phyloP scores from a whole-genome alignment of 2,329 filamentous ascomycete species.

The Talaromyces rugulosus region DNA sequence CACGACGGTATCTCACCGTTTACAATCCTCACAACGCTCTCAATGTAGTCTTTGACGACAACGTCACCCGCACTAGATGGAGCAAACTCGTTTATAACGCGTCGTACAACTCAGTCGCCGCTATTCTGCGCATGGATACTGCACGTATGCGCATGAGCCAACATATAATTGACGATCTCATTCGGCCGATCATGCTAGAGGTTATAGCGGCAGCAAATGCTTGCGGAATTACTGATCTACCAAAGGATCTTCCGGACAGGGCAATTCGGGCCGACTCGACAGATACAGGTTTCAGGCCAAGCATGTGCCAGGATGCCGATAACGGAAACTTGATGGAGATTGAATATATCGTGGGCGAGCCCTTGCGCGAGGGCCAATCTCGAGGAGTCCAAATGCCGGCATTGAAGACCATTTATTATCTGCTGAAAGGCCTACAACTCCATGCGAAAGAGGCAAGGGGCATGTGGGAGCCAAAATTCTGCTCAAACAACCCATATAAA shows the following conservation, averaged over 20 bases:
- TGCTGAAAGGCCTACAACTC: slow-evolving; percentile 26
- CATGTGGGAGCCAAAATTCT: slow-evolving; percentile 23
- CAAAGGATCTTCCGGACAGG: neutral
- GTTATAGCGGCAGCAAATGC: slow-evolving; percentile 45
- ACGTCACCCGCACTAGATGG: slow-evolving; percentile 25
- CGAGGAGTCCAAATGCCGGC: slow-evolving; percentile 40
- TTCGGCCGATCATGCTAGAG: slow-evolving; percentile 52
- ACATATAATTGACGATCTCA: slow-evolving; percentile 42
- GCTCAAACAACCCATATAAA: neutral
- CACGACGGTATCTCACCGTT: slow-evolving; percentile 42
- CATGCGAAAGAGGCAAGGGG: slow-evolving; percentile 23
- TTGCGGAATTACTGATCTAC: slow-evolving; percentile 40
- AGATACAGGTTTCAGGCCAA: slow-evolving; percentile 46
- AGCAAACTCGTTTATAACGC: slow-evolving; percentile 46
- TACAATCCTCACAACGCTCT: slow-evolving; percentile 48
- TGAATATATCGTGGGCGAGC: slow-evolving; percentile 55
- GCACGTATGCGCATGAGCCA: slow-evolving; percentile 46
- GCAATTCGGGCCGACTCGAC: slow-evolving; percentile 38
- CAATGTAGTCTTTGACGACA: slow-evolving; percentile 33
- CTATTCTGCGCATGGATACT: slow-evolving; percentile 49
- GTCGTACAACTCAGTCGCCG: slow-evolving; percentile 49
- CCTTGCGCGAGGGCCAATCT: slow-evolving; percentile 48
- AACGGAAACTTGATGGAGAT: slow-evolving; percentile 56
- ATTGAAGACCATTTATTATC: slow-evolving; percentile 22
- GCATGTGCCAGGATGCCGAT: slow-evolving; percentile 51